Base-by-base conservation (phyloP, 805 yeast species). In the Sugiyamaella chiloensis region DNA sequence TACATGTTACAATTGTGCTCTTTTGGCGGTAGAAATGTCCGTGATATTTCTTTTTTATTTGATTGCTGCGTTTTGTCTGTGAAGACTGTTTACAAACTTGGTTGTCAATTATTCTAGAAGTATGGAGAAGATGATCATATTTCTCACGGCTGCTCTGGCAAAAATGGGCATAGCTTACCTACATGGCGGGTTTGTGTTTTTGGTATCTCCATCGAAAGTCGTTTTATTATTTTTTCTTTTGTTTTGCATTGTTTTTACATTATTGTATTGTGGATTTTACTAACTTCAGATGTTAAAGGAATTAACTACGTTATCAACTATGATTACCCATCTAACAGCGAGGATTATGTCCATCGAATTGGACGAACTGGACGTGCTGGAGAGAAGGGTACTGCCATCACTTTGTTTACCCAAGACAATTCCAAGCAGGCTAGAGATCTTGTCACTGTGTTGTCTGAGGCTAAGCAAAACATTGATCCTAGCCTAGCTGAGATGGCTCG, bases 341-440 rank as follows among this genome's bases (percentile, higher is more conserved):
- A 93, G 77, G 98, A 93, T 74, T 91, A 91, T 69, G 97, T 91
- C 55, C 99, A 91, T 71, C 83, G 99, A 75, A 93, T 91, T 65
- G 99, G 99, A 71, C 90, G 97, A 81, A 90, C 99, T 56, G 99
- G 99, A 69, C 88, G 99, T 80, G 99, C 97, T 58, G 98, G 98
- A 69, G 83, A 89, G 54, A 76, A 78, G 54, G 99, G 99, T 79
- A 90, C 93, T 53, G 97, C 99, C 47, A 80, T 89, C 57, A 87
- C 98, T 6, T 81, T 91, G 69, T 93, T 93, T 79, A 88, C 97
- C 51, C 85, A 81, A 56, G 90, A 76, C 57, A 87, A 89, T 76
- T 74, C 87, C 60, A 81, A 85, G 72, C 79, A 89, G 70, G 97
- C 98, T 59, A 85, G 87, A 61, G 93, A 88, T 62, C 78, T 93